Conservation (phyloP, 768 basidiomycete species). For the Kwoniella europaea region DNA sequence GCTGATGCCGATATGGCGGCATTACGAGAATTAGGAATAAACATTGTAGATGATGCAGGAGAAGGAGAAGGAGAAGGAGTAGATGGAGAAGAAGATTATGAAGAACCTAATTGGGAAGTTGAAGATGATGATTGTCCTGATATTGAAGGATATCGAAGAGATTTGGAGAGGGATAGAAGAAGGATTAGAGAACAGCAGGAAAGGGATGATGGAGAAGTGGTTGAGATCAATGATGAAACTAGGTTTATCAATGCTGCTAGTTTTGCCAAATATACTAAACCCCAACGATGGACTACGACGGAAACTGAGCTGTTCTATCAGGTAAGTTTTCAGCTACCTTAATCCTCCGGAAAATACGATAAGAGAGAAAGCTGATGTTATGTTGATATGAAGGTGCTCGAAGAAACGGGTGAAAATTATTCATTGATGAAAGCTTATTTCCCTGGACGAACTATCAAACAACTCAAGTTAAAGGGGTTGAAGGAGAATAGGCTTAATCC, state of each 20-base stretch:
- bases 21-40: constrained; percentile 22
- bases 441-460: constrained; percentile 34
- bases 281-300: constrained; percentile 34
- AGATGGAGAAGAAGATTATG: constrained; percentile 28
- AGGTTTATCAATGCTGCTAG: constrained; percentile 40
- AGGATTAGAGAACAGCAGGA: constrained; percentile 23
- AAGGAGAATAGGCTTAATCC: constrained; percentile 41
- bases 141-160: constrained; percentile 28
- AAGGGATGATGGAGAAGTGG: constrained; percentile 29
- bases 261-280: constrained; percentile 23
- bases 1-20: constrained; percentile 29
- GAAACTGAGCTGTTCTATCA: constrained; percentile 52
- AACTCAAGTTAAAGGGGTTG: constrained; percentile 41
- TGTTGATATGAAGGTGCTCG: constrained; percentile 31
- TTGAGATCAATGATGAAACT: constrained; percentile 44
- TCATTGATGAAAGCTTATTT: constrained; percentile 46
- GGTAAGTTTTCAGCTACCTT: constrained; percentile 13
- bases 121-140: constrained; percentile 19
- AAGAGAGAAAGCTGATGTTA: background rate
- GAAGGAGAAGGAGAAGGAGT: constrained; percentile 6
- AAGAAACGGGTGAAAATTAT: constrained; percentile 46
- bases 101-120: constrained; percentile 22
- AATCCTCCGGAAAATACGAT: background rate
- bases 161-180: constrained; percentile 21
- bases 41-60: constrained; percentile 14